Evolutionary conservation across 352 stramenopile genomes (phyloP), one percentile per base, ranked within the genome.

Genomic region (Pythium brassicae): DNA sequence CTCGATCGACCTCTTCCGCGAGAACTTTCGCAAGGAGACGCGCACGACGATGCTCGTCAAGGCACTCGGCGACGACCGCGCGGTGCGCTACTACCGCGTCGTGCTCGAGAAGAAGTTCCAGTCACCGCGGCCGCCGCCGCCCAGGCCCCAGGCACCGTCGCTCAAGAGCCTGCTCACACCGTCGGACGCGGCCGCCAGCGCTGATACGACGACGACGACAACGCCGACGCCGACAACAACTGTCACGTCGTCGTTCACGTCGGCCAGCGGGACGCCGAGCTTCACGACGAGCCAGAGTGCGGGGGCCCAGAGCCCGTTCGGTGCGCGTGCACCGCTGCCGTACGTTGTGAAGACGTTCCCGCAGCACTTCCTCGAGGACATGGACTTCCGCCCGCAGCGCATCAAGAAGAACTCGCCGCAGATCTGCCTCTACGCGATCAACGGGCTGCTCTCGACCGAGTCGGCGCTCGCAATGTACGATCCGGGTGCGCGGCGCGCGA

Each of bases 21-120:
- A 94, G 55, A 87, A 77, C 20, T 92, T 91, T 50, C 70, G 73
- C 40, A 87, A 84, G 32, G 79, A 91, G 53, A 76, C 70, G 25
- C 72, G 82, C 37, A 94, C 83, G 55, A 86, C 79, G n/a, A 92
- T 95, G 82, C 61, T 95, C 2, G 83, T 95, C 5, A 87, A 87
- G 60, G 76, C 80, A 2, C 66, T 61, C 12, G 71, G 59, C 12
- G 64, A 86, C 1, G 72, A 88, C 17, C 47, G 55, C 17, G 65
- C 71, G 12, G 59, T 74, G 50, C 76, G 71, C 23, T 93, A 92
- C 53, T 95, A 86, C 52, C 79, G 85, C 51, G 86, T 95, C 0
- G 78, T 95, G 37, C 65, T 95, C 15, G 86, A 95, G 58, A 93
- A 89, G 50, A 87, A 87, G 51, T 77, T 76, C 29, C 71, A 86